Evolutionary conservation across 495 filamentous ascomycete species (phyloP).

Genomic region (Annulohypoxylon bovei): DNA sequence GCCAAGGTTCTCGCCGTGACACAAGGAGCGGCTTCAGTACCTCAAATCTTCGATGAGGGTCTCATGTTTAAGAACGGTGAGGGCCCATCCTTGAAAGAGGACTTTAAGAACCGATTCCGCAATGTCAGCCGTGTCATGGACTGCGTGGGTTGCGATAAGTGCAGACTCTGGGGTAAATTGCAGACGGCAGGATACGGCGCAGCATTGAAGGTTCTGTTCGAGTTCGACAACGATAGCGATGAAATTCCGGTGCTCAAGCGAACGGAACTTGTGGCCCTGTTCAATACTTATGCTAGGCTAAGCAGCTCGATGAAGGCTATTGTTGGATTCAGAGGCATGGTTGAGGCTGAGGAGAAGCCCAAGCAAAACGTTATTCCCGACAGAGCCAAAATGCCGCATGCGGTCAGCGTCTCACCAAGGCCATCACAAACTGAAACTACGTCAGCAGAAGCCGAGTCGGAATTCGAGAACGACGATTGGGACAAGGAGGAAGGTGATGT

Average conservation of each 20-base stretch:
- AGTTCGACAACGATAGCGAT: conserved; percentile 80
- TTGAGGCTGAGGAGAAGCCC: conserved; percentile 62
- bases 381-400: conserved; percentile 56
- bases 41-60: conserved; percentile 89
- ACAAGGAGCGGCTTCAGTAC: conserved; percentile 69
- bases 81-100: conserved; percentile 83
- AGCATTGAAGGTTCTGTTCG: conserved; percentile 93
- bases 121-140: conserved; percentile 98
- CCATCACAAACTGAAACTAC: conserved; percentile 18
- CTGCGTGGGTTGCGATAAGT: conserved; percentile 99
- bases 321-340: conserved; percentile 74
- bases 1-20: conserved; percentile 79
- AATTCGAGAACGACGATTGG: conserved; percentile 40
- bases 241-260: conserved; percentile 80
- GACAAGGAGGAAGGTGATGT: conserved; percentile 54
- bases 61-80: conserved; percentile 88
- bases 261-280: conserved; percentile 90
- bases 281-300: conserved; percentile 92
- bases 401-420: conserved; percentile 50
- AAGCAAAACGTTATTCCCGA: conserved; percentile 53
- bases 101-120: conserved; percentile 96
- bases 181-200: conserved; percentile 96
- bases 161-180: conserved; percentile 97
- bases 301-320: conserved; percentile 80
- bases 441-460: conserved; percentile 23